Base-by-base conservation (phyloP, 75 land plant genomes). In the Pinus taeda region DNA sequence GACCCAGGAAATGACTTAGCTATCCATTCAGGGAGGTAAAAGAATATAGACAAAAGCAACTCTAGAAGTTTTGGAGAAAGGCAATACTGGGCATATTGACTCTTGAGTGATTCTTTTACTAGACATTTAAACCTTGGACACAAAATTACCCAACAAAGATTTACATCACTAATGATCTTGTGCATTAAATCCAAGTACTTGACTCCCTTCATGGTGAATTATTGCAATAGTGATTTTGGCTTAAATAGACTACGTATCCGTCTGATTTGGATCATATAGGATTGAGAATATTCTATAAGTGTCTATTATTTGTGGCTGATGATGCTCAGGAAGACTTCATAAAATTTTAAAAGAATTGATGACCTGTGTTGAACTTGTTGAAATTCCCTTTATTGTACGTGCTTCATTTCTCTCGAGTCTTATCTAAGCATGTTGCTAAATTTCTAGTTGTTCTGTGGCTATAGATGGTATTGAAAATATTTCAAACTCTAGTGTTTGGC, bases 281-380 rank as follows among this genome's bases (percentile, higher is more conserved):
- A 30, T 59, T 57, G 65, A 76, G 26, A 21, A 24, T 3, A 18
- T 14, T 66, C 6, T 45, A 18, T 6, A 63, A 22, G 42, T 49
- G 15, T 21, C 30, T 66, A 3, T 22, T 56, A 67, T 42, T 24
- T 22, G 15, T 77, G 7, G 71, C n/a, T 36, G 57, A 15, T 15
- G 22, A 22, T 53, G 20, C 37, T 7, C 74, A 65, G 79, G 79
- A 59, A 57, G 79, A 78, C 45, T 57, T 78, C 74, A 69, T 78
- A 55, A 74, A 71, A 78, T n/a, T n/a, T n/a, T n/a, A n/a, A n/a
- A n/a, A n/a, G 39, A 78, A 21, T 57, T 78, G 79, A 70, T 78
- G 75, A n/a, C 13, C 22, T 13, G 3, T 14, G 57, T 70, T 37
- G 42, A 18, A 30, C 63, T 77, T 29, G 45, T 13, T 63, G 39